Base-by-base conservation (phyloP, 352 stramenopile species). In the Pythium biforme region DNA sequence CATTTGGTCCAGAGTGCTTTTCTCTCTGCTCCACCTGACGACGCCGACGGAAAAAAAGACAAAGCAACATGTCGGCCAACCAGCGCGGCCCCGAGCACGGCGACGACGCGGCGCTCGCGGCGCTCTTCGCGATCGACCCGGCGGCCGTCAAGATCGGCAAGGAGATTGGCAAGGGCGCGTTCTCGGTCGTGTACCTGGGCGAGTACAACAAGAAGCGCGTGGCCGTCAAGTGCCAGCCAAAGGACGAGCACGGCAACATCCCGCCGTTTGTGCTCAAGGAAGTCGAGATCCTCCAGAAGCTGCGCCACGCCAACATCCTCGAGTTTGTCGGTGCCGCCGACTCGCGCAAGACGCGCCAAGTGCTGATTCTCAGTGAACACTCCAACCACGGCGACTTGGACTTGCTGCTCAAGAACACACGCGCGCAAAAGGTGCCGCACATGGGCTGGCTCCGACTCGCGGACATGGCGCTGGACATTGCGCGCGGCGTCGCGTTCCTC, bases 401-500 rank as follows among this genome's bases (percentile, higher is more conserved):
- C 61, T 56, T 86, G 45, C 66, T 92, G 50, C 71, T 93, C 20
- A 80, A 83, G 45, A 59, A 65, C 17, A 88, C 86, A 55, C 82
- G 82, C 39, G 81, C 66, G 11, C 71, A 70, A 1, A 68, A 69
- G 17, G 68, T 70, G 33, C 6, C 56, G 1, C 84, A 93, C 34
- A 55, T 89, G 25, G 82, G 84, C 23, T 95, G 86, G 86, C 54
- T 71, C 11, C 52, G 72, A 15, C 77, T 90, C 46, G 66, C 77
- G 14, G 82, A 80, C 41, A 89, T 94, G 46, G 85, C 83, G 14
- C 67, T 93, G 25, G 86, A 96, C 49, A 74, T 85, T 7, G 93
- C 96, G 0, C 75, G 88, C 51, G 96, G 94, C 60, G 92, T 99
- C 56, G 81, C 92, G 51, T 99, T 99, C 76, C 71, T 99, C 55